Evolutionary conservation across 164 flowering plant genomes (phyloP), one percentile per base, ranked within the genome.

Genomic region (Berberis vulgaris): DNA sequence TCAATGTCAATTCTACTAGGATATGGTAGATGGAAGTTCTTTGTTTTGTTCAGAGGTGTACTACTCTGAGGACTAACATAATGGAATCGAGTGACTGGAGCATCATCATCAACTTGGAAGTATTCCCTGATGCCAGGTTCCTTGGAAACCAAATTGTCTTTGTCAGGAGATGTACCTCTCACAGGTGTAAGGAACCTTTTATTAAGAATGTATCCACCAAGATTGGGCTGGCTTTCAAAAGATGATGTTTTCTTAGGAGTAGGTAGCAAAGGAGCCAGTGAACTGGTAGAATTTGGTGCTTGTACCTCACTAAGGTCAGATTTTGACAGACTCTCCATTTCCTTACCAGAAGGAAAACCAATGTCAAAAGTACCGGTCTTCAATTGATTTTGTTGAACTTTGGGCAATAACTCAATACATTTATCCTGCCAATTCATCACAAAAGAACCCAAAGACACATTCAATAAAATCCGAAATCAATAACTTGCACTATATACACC

Each of bases 371-470:
- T 78, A 55, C 92, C 97, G 69, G 70, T 59, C 76, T 79, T 86
- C 10, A 86, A 38, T 64, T 84, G 80, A 62, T 77, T 84, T 64
- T 71, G 87, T 68, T 86, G 83, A 47, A 79, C 80, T 71, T 85
- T 86, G 45, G 98, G 97, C 54, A 95, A 82, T 83, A 91, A 71
- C 67, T 84, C 88, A 9, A 91, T 59, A 69, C 86, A 71, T 70
- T 76, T 84, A 54, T 81, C 84, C 99, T 95, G 87, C 68, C 39
- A 4, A 55, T 4, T 4, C 58, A 26, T 1, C 0, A 4, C 12
- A 10, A 0, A 11, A 10, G 11, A 26, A 6, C 6, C 7, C 40
- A 1, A n/a, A 13, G 13, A 4, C 58, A n/a, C 3, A 55, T n/a
- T 4, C 39, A 26, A 54, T 54, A 4, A 13, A 55, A 8, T 0